Evolutionary conservation across 2,329 filamentous ascomycete genomes (phyloP).

Genomic region (Davidsoniella virescens): DNA sequence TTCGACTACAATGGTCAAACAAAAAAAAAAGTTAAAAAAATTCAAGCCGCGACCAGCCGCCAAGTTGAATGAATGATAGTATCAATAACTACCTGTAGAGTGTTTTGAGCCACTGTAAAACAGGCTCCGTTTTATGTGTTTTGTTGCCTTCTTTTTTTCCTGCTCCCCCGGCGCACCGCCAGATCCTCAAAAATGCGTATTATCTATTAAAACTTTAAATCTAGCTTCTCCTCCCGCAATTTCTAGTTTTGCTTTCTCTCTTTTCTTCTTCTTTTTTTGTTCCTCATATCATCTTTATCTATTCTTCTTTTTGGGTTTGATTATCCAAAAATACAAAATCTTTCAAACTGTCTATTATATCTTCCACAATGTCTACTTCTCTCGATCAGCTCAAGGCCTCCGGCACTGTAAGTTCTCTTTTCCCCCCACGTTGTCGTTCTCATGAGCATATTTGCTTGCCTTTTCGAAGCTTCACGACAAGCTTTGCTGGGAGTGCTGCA

Average conservation of each 20-base stretch:
- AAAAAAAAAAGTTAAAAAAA: too few species aligned
- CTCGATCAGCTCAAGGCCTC: slow-evolving; percentile 94
- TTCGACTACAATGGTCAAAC: too few species aligned
- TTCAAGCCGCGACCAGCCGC: too few species aligned
- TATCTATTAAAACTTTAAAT: slow-evolving; percentile 2
- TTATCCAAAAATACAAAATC: background rate
- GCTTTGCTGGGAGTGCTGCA: slow-evolving; percentile 15
- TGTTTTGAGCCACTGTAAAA: too few species aligned
- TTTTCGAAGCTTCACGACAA: slow-evolving; percentile 18
- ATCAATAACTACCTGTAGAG: too few species aligned
- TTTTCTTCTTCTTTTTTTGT: slow-evolving; percentile 3
- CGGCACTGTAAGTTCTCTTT: slow-evolving; percentile 64
- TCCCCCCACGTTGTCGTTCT: slow-evolving; percentile 1
- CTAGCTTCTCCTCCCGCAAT: slow-evolving; percentile 2
- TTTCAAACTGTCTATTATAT: slow-evolving; percentile 1
- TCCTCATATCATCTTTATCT: background rate
- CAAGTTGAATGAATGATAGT: too few species aligned
- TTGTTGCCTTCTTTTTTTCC: background rate
- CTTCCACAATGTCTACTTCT: slow-evolving; percentile 56
- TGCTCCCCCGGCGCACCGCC: too few species aligned
- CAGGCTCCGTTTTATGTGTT: background rate
- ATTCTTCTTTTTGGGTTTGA: slow-evolving; percentile 3
- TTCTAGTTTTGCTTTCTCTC: slow-evolving; percentile 4
- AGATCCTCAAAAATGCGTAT: too few species aligned
- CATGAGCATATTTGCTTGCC: slow-evolving; percentile 12